These are phyloP conservation scores for Entonaema liquescens DNA, from an alignment of 495 filamentous ascomycete species.

Conservation along the genomic window DNA sequence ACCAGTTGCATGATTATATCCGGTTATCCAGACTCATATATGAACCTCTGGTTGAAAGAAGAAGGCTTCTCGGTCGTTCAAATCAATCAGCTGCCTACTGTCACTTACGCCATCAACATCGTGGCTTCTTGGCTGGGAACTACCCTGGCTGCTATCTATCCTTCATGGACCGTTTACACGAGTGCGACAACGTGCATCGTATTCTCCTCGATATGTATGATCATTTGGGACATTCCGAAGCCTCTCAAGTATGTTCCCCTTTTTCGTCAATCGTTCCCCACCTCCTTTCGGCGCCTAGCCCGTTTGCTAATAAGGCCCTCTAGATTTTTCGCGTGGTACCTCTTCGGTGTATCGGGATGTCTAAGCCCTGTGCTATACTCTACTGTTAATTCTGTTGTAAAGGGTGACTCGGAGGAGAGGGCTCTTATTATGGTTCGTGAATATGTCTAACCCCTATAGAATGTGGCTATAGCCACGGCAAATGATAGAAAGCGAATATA, in stretches of 20 bases:
- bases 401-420: slow-evolving; percentile 57
- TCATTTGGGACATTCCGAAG: slow-evolving; percentile 56
- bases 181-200: slow-evolving; percentile 46
- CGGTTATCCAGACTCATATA: slow-evolving; percentile 51
- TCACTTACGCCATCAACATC: slow-evolving; percentile 54
- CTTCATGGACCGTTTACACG: slow-evolving; percentile 55
- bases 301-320: neutral
- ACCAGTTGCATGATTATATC: slow-evolving; percentile 55
- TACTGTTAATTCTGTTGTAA: slow-evolving; percentile 57
- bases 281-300: neutral
- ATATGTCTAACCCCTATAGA: neutral
- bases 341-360: slow-evolving; percentile 54
- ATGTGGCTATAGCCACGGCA: too few relatives aligned
- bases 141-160: slow-evolving; percentile 57
- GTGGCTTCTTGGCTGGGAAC: slow-evolving; percentile 57
- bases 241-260: slow-evolving; percentile 48
- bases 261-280: neutral
- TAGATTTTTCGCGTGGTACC: slow-evolving; percentile 59
- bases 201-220: slow-evolving; percentile 57
- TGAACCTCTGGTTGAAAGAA: slow-evolving; percentile 59
- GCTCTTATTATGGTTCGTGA: slow-evolving; percentile 55
- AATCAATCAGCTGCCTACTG: slow-evolving; percentile 58
- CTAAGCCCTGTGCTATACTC: slow-evolving; percentile 58
- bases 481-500: neutral
- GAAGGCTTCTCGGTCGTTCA: slow-evolving; percentile 57